Conservation (phyloP, 1,139 yeast genomes). For the Suhomyces coccinellae region DNA sequence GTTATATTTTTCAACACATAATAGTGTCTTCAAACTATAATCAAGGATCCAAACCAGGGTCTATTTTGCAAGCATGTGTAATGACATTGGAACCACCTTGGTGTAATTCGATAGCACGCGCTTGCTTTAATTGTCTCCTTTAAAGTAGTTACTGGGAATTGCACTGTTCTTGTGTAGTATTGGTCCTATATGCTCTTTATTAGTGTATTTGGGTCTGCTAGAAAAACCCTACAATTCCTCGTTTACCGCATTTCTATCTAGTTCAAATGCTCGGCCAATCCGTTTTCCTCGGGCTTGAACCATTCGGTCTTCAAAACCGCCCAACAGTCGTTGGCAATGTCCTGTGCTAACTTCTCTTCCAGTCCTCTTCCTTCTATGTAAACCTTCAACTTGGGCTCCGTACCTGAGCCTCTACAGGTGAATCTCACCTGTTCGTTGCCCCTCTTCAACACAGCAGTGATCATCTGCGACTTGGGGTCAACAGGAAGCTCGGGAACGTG, state of each 20-base stretch:
- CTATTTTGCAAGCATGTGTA: no score
- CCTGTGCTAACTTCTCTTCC: conserved; percentile 45
- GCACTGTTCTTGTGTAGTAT: neutral
- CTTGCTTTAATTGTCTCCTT: no score
- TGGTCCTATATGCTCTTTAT: neutral
- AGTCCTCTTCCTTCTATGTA: conserved; percentile 71
- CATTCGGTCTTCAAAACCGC: conserved; percentile 51
- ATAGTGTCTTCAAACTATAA: no score
- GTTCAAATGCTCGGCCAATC: conserved; percentile 35
- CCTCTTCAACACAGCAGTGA: conserved; percentile 54
- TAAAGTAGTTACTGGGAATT: no score
- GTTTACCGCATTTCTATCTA: neutral
- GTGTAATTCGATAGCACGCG: no score
- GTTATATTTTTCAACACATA: no score
- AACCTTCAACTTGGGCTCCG: conserved; percentile 92
- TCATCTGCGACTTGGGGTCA: conserved; percentile 80
- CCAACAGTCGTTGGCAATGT: conserved; percentile 72
- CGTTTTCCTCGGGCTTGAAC: conserved; percentile 56
- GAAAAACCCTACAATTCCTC: neutral
- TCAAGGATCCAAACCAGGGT: no score
- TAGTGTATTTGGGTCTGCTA: neutral
- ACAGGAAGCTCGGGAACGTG: conserved; percentile 65
- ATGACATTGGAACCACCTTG: no score
- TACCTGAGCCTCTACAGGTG: conserved; percentile 93
- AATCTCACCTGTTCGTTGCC: conserved; percentile 54